Base-by-base conservation (phyloP, 2,329 filamentous ascomycete genomes). In the Exophiala calicioides region DNA sequence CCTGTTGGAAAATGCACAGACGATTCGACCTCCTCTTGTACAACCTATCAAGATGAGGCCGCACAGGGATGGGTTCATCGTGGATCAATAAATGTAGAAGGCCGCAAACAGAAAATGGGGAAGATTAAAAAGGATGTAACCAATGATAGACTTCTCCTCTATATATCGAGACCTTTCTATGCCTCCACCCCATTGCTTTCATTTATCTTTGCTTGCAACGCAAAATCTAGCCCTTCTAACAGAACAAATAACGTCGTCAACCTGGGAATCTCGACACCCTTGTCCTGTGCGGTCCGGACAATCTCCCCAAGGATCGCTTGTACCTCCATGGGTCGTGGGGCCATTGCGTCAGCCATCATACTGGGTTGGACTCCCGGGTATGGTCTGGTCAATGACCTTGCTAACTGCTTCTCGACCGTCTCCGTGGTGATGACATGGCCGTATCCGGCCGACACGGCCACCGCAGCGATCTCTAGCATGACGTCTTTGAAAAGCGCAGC, bases 1-100 rank as follows among this genome's bases (percentile, higher is more conserved):
- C 41, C 68, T 85, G 34, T 80, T 89, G 55, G 85, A 89, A 65
- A 81, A 81, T 21, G 52, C 35, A 10, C 15, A 26, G 13, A 27
- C 16, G 8, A 50, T 50, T 19, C 39, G 46, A 13, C 46, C 46
- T 4, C 46, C 46, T 6, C 19, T 50, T 5, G 19, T 34, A 3
- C 40, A 44, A 23, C 46, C 46, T 20, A 50, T 50, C 33, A 50
- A 26, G 10, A 50, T 50, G 46, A 23, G 46, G 16, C 39, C 46
- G 9, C 46, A 50, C 27, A 31, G 23, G 10, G 47, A 50, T 35
- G 43, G 42, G 16, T 47, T 50, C 27, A 24, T 50, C 8, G 47
- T 50, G 10, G 47, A 47, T 37, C 47, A 50, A 21, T 50, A 30
- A 30, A 24, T 6, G 2, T 36, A 45, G 31, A n/a, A n/a, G n/a